Base-by-base conservation (phyloP, 2,329 filamentous ascomycete genomes). In the Macroventuria anomochaeta region DNA sequence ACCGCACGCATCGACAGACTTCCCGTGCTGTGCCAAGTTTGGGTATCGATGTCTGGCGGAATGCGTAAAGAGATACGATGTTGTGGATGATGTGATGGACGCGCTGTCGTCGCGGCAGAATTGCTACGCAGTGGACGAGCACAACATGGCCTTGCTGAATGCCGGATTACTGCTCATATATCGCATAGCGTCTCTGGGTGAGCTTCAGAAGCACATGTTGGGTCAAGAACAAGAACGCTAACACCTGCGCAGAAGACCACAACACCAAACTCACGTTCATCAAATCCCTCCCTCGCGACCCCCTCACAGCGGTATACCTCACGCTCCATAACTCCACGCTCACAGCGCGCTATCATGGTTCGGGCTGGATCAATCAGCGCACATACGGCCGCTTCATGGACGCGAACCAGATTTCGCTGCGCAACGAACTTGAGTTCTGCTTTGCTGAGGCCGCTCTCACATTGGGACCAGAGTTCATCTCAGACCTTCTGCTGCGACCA, bases 71-170 rank as follows among this genome's bases (percentile, higher is more conserved):
- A 60, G 51, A 13, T 74, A 73, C 49, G 63, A 74, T 33, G 40
- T 62, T 1, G 47, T 71, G 8, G 71, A 74, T 48, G 65, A 68
- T 29, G 46, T 73, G 13, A 72, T 74, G 69, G 64, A 61, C 2
- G 60, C 61, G 18, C 50, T 74, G 0, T 59, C 59, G 13, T 69
- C 62, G 3, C 46, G 63, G 5, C 44, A 59, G n/a, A 74, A 71
- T 34, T 67, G 61, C 37, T 66, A 59, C 15, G 58, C 59, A 0
- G 59, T 72, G 0, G 43, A 61, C 18, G 56, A 40, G 2, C 64
- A 71, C 23, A 73, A 73, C 20, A 48, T 65, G 25, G 54, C 62
- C 0, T 31, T 72, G 3, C 62, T 63, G 13, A 64, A 73, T 38
- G 53, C 67, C 0, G 71, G 71, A 0, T 34, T 73, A 15, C 31